Evolutionary conservation across 495 filamentous ascomycete genomes (phyloP), one percentile per base, ranked within the genome.

Genomic region (Aspergillus ellipticus): DNA sequence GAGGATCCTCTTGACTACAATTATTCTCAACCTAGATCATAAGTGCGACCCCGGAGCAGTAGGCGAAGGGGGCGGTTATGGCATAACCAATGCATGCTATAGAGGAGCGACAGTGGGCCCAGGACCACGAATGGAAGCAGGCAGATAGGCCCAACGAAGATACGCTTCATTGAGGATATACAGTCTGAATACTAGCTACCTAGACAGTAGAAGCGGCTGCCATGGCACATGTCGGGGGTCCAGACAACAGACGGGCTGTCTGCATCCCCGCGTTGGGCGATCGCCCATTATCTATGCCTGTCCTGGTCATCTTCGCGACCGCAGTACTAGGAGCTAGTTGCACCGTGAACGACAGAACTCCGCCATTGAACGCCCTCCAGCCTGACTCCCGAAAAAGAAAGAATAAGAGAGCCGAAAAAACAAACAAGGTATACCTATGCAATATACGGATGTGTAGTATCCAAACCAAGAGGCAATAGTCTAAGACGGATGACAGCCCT

Each of bases 371-470:
- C 45, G 45, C 45, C 45, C 28, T 48, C 22, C 45, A 15, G 24
- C 45, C 45, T 29, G 24, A 48, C 45, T 26, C 45, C 45, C n/a
- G 46, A 46, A 15, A 46, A 29, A 26, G 16, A 24, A 2, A 43
- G 24, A 49, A 45, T n/a, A 7, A 29, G 8, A 51, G 55, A 54
- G 20, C 33, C 64, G 55, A 63, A 45, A 53, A 60, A 42, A 41
- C 42, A 45, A 53, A 53, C 41, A 61, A 39, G 61, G 56, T 45
- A 54, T 49, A 53, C 53, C 49, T 53, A 72, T 74, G 71, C 69
- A 65, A 64, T 65, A 61, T 65, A 65, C 52, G 48, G 55, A 60
- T 39, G 22, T 39, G 37, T 20, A 51, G 45, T 55, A 42, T 33
- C 45, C 42, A 53, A 55, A 39, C 15, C 42, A 43, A 13, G 45